These are phyloP conservation scores for Omphalotus guepiniiformis DNA, from an alignment of 768 basidiomycete genomes.

Conservation along the genomic window DNA sequence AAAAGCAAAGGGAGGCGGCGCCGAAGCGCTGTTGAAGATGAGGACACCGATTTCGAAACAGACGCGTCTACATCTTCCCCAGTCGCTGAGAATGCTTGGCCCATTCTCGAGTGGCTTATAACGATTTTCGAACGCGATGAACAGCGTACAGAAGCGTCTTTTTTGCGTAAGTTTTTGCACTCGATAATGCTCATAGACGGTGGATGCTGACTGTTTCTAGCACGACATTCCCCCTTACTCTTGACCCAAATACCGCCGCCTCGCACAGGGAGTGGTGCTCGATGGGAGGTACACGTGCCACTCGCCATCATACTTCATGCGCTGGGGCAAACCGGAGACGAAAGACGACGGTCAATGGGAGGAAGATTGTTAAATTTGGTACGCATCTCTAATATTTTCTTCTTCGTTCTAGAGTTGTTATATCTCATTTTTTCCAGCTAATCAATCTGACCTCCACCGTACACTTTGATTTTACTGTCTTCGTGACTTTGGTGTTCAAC, in stretches of 20 bases:
- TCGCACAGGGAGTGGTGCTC: slow-evolving; percentile 38
- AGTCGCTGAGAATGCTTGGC: slow-evolving; percentile 66
- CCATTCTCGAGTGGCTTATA: slow-evolving; percentile 65
- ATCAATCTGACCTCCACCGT: slow-evolving; percentile 35
- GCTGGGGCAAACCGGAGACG: slow-evolving; percentile 3
- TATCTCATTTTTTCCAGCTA: slow-evolving; percentile 23
- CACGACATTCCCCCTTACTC: slow-evolving; percentile 46
- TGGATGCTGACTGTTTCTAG: slow-evolving; percentile 12
- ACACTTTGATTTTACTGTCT: slow-evolving; percentile 32
- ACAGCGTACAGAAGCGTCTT: slow-evolving; percentile 25
- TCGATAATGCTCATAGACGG: not conserved
- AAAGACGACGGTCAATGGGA: slow-evolving; percentile 8
- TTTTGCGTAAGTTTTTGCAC: slow-evolving; percentile 30
- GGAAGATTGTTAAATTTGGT: slow-evolving; percentile 22
- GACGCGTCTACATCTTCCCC: no score
- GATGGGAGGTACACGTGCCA: slow-evolving; percentile 53
- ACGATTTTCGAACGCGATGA: slow-evolving; percentile 69
- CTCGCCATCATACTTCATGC: slow-evolving; percentile 24
- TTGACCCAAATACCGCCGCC: slow-evolving; percentile 57
- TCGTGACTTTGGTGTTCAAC: slow-evolving; percentile 31
- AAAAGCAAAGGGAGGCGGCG: slow-evolving; percentile 18
- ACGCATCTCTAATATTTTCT: slow-evolving; percentile 2
- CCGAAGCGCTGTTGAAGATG: slow-evolving; percentile 21
- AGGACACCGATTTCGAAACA: slow-evolving; percentile 15
- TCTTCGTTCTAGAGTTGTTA: not conserved